A percentile compares a stretch with the other conserved stretches of the same genome.
Conservation (phyloP, 805 yeast genomes). For the Schwanniomyces vanrijiae region DNA sequence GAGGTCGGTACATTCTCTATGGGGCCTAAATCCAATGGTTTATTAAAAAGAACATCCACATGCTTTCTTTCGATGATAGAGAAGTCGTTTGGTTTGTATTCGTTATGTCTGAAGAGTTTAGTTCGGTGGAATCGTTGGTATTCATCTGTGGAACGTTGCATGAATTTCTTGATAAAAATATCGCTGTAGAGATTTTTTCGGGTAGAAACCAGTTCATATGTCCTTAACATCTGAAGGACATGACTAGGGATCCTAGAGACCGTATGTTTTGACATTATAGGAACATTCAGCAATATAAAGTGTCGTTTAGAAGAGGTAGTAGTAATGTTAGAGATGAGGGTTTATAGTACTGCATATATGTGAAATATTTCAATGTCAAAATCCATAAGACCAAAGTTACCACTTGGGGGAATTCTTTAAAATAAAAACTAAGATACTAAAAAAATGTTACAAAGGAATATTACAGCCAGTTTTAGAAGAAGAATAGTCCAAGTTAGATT, state of each 20-base stretch:
- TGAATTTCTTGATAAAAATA: conserved; percentile 12
- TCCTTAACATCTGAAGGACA: conserved; percentile 15
- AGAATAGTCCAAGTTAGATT: not conserved
- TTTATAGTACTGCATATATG: not conserved
- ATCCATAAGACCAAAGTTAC: not conserved
- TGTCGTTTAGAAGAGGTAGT: not conserved
- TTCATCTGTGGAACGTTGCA: conserved; percentile 16
- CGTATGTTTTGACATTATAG: conserved; percentile 16
- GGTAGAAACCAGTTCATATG: conserved; percentile 18
- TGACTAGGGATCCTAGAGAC: conserved; percentile 21
- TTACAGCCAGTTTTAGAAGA: not conserved
- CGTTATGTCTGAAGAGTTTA: conserved; percentile 14
- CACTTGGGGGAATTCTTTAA: too few relatives aligned
- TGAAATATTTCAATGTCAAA: not conserved
- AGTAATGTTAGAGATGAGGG: not conserved
- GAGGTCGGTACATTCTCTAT: conserved; percentile 11
- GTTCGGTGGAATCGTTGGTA: conserved; percentile 18
- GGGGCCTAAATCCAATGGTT: conserved; percentile 11
- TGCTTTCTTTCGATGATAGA: conserved; percentile 19
- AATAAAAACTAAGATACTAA: too few relatives aligned
- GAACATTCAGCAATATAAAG: not conserved
- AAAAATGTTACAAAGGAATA: not conserved
- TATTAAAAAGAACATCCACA: conserved; percentile 19
- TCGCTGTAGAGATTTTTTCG: conserved; percentile 8
- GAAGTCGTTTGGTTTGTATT: conserved; percentile 19